Base-by-base conservation (phyloP, 805 yeast genomes). In the Yarrowia osloensis region DNA sequence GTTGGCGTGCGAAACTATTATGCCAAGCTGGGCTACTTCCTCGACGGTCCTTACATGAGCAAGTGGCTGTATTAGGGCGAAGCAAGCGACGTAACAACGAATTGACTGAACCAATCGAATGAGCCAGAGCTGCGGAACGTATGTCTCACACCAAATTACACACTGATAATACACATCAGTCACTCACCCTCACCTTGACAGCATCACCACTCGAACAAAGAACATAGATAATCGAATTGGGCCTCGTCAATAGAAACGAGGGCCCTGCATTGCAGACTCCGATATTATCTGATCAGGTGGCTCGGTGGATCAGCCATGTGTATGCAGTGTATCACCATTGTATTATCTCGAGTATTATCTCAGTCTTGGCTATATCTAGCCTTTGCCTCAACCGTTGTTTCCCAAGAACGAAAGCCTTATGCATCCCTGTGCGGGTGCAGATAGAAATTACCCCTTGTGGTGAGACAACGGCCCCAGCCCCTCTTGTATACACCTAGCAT, bases 41-140 rank as follows among this genome's bases (percentile, higher is more conserved):
- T 95, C 69, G 99, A 95, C 74, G 99, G 99, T 2, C 98, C 98
- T 17, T 95, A 84, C 78, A 95, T 95, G 99, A 93, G 98, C n/a
- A 95, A 89, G 71, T 67, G 68, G 75, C 68, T 78, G 65, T 73
- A 71, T 33, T 22, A 40, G 13, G 28, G 13, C n/a, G 15, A 22
- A 2, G 13, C 21, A 37, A n/a, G 9, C n/a, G 42, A 37, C 22
- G 12, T n/a, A 13, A n/a, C 42, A 7, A n/a, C 11, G n/a, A n/a
- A 37, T 37, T 7, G 21, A 4, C 7, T 37, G 22, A 22, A 37
- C n/a, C n/a, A n/a, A 37, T n/a, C 11, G 42, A 37, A 37, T 37
- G 8, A 35, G 15, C n/a, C 33, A 33, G 17, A 13, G 37, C 31
- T 28, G 31, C 8, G 31, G 31, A 28, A 28, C 19, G 4, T 11